A percentile compares a stretch with the other conserved stretches of the same genome.
Conservation (phyloP, 768 basidiomycete genomes). For the Steccherinum ochraceum region DNA sequence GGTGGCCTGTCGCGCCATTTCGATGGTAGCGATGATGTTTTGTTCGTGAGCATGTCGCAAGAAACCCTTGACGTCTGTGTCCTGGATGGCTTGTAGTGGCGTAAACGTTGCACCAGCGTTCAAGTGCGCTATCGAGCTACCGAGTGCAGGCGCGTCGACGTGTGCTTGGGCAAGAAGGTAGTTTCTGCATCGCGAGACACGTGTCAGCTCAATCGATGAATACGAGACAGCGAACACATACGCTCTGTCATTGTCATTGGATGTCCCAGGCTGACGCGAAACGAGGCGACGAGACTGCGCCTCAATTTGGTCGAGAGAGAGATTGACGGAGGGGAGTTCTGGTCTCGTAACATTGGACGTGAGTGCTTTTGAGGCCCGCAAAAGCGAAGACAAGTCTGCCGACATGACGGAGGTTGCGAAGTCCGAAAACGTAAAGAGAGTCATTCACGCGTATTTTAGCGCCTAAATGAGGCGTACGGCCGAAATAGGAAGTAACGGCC, state of each 20-base stretch:
- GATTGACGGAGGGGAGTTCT: conserved; percentile 82
- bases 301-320: conserved; percentile 93
- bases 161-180: conserved; percentile 92
- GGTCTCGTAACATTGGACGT: conserved; percentile 72
- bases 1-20: conserved; percentile 80
- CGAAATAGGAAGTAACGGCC: too few species aligned
- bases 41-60: conserved; percentile 94
- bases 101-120: conserved; percentile 81
- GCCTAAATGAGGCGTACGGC: too few species aligned
- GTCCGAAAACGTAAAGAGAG: too few species aligned
- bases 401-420: conserved; percentile 22
- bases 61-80: conserved; percentile 91
- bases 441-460: too few species aligned
- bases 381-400: conserved; percentile 61
- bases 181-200: conserved; percentile 40
- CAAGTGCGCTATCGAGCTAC: conserved; percentile 75
- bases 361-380: conserved; percentile 65
- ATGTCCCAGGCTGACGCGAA: conserved; percentile 56
- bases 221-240: conserved; percentile 29
- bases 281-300: conserved; percentile 84
- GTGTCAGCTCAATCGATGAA: conserved; percentile 1
- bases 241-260: conserved; percentile 71
- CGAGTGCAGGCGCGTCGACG: conserved; percentile 87
- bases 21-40: conserved; percentile 89
- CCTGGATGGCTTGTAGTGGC: conserved; percentile 87